Evolutionary conservation across 768 basidiomycete genomes (phyloP).

Genomic region (Mycena latifolia): DNA sequence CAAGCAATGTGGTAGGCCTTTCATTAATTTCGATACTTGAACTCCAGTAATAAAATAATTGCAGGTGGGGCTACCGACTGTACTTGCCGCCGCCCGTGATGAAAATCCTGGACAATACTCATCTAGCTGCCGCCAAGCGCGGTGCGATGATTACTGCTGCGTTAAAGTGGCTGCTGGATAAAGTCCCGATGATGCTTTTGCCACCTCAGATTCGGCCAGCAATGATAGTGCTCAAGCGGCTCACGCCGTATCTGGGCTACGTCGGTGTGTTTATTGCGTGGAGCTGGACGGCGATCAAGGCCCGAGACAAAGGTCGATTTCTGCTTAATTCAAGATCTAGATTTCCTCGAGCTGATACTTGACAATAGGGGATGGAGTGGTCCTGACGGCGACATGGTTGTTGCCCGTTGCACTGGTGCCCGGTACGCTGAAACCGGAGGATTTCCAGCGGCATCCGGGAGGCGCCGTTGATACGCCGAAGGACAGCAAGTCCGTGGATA

Average conservation of each 20-base stretch:
- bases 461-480: constrained; percentile 39
- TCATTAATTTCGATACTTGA: neutral
- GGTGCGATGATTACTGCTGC: constrained; percentile 83
- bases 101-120: constrained; percentile 68
- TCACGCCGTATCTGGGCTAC: constrained; percentile 77
- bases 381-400: constrained; percentile 86
- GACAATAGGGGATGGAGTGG: constrained; percentile 77
- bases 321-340: constrained; percentile 11
- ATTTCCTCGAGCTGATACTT: neutral
- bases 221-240: constrained; percentile 67
- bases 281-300: constrained; percentile 78
- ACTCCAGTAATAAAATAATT: neutral
- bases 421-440: constrained; percentile 69
- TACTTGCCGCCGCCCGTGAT: constrained; percentile 85
- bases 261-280: constrained; percentile 84
- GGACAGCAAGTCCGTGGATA: neutral
- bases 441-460: constrained; percentile 21
- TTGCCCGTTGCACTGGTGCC: constrained; percentile 83
- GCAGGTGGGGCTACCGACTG: constrained; percentile 67
- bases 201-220: constrained; percentile 72
- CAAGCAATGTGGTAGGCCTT: constrained; percentile 80
- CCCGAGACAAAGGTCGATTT: constrained; percentile 72
- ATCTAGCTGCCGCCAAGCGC: constrained; percentile 77
- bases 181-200: constrained; percentile 69
- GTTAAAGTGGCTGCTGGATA: constrained; percentile 76